Evolutionary conservation across 768 basidiomycete genomes (phyloP), one percentile per base, ranked within the genome.

Genomic region (Leucocoprinus sp.): DNA sequence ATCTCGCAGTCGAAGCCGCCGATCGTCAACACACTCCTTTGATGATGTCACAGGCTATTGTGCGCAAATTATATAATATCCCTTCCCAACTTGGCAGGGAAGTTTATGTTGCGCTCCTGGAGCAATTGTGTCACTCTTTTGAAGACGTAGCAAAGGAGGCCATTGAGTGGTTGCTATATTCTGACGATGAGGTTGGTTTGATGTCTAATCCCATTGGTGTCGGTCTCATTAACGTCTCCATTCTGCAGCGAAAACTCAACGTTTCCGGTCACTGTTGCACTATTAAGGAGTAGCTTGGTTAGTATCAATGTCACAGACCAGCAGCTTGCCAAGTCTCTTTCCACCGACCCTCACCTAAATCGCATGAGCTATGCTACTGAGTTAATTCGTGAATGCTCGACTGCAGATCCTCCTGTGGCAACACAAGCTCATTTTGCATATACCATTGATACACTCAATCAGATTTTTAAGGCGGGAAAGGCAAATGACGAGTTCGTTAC

Each of bases 81-180:
- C 72, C 76, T 3, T 80, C 80, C 2, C 82, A 87, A 53, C 73
- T 99, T 45, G 92, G 88, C 0, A 78, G 95, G 43, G 93, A 99
- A 60, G 84, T 96, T 8, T 99, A 92, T 60, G 93, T 92, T 29
- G 78, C 83, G 35, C 69, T 99, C 36, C 68, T 99, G 11, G 86
- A 93, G 48, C 84, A 91, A 51, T 68, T 99, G 33, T 98, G 96
- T 60, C 80, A 82, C 50, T 69, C 81, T 12, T 93, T 92, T 51
- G 82, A 89, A 54, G 90, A 95, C 52, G 95, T 97, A 36, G 89
- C 86, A 14, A 93, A 93, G 62, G 96, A 99, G 65, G 96, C 95
- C 5, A 86, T 93, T 40, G 88, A 87, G 1, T 99, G 96, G 96
- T 69, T 99, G 38, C 67, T 97, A 36, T 96, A 92, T 59, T 89